Percentiles rank a stretch among this genome's conserved stretches.
Conservation (phyloP, 2,329 filamentous ascomycete species). For the Cytospora mali region DNA sequence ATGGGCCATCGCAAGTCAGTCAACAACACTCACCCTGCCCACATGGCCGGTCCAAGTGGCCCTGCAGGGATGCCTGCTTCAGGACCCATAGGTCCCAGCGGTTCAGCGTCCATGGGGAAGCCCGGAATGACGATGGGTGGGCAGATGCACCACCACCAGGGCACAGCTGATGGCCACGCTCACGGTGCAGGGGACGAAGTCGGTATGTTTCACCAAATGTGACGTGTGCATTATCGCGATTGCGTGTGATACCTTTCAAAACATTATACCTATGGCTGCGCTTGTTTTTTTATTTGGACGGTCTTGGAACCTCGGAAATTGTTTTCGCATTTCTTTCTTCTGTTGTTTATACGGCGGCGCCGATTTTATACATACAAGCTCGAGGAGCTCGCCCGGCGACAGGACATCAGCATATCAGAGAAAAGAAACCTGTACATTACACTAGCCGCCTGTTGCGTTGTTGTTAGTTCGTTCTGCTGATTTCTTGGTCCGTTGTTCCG, state of each 20-base stretch:
- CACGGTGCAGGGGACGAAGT: slow-evolving; percentile 78
- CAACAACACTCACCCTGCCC: slow-evolving; percentile 57
- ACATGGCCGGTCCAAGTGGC: slow-evolving; percentile 60
- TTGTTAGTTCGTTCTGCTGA: slow-evolving; percentile 49
- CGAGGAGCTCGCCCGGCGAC: slow-evolving; percentile 41
- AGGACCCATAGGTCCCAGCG: slow-evolving; percentile 62
- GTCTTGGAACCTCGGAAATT: slow-evolving; percentile 32
- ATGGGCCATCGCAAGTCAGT: slow-evolving; percentile 83
- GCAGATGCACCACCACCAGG: slow-evolving; percentile 74
- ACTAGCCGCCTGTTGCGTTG: slow-evolving; percentile 41
- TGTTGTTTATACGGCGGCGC: slow-evolving; percentile 36
- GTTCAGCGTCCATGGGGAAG: slow-evolving; percentile 62
- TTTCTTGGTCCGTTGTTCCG: slow-evolving; percentile 42
- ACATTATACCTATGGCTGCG: slow-evolving; percentile 38
- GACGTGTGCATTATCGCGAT: slow-evolving; percentile 52
- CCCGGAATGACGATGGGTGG: slow-evolving; percentile 69
- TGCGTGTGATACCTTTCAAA: slow-evolving; percentile 35
- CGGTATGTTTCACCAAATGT: slow-evolving; percentile 98
- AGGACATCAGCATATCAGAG: slow-evolving; percentile 45
- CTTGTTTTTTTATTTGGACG: slow-evolving; percentile 34
- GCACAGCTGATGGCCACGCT: slow-evolving; percentile 67
- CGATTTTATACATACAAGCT: slow-evolving; percentile 30
- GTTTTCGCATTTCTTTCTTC: slow-evolving; percentile 31
- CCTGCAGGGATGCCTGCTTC: slow-evolving; percentile 67
- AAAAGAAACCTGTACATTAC: slow-evolving; percentile 55